A percentile compares a stretch with the other conserved stretches of the same genome.
These are phyloP conservation scores for Didymosphaeria variabile DNA, from an alignment of 2,329 filamentous ascomycete genomes.

Conservation along the genomic window DNA sequence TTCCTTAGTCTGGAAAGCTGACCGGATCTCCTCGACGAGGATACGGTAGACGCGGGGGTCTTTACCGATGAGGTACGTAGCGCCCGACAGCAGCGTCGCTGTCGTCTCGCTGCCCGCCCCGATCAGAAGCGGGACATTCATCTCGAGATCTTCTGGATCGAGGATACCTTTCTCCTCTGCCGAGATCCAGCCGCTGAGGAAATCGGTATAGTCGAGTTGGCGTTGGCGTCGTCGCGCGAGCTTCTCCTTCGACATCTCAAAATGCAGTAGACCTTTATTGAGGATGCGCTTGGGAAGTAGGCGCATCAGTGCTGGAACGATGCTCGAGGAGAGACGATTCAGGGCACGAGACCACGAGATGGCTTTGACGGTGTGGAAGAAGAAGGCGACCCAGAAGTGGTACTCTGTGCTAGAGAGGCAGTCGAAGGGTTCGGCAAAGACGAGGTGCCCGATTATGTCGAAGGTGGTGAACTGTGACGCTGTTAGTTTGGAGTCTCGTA, in stretches of 20 bases:
- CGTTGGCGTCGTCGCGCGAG: background rate
- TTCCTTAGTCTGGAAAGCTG: background rate
- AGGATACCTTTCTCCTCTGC: background rate
- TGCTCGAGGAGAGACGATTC: background rate
- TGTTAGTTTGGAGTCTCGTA: background rate
- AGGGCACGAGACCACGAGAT: background rate
- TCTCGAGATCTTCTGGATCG: background rate
- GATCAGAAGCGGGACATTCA: background rate
- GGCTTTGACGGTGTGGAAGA: background rate
- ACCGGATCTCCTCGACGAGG: background rate
- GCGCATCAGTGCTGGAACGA: background rate
- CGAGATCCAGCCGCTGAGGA: background rate
- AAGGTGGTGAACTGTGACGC: constrained; percentile 13
- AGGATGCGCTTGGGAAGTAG: background rate
- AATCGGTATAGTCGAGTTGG: background rate
- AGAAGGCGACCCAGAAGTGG: constrained; percentile 3
- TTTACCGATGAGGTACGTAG: background rate
- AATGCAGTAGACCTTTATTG: background rate
- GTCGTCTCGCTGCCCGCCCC: constrained; percentile 12
- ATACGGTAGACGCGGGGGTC: background rate
- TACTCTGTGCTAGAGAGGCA: constrained; percentile 25
- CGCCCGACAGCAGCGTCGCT: background rate
- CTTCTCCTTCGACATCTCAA: background rate
- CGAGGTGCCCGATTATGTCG: constrained; percentile 33
- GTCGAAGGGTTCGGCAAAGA: constrained; percentile 34